Evolutionary conservation across 75 land plant genomes (phyloP).

Genomic region (Pinus tabuliformis): DNA sequence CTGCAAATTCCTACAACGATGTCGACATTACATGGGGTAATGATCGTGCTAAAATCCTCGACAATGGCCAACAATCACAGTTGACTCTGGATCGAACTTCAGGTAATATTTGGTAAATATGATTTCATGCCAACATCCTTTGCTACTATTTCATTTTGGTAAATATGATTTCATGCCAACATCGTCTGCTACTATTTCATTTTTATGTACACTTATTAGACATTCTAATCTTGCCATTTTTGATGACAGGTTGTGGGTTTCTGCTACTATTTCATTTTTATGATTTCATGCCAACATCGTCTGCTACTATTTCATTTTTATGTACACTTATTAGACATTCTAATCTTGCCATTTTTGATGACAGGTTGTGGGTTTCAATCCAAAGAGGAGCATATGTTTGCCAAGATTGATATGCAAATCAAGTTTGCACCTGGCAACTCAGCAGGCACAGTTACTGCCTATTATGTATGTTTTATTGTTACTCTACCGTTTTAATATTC

Average conservation of each 20-base stretch:
- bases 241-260: slow-evolving; percentile 24
- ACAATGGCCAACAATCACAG: no score
- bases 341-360: not conserved
- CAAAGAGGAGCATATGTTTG: slow-evolving; percentile 62
- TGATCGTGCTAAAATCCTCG: no score
- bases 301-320: not conserved
- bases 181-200: not conserved
- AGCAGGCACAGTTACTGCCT: slow-evolving; percentile 66
- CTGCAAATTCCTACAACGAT: no score
- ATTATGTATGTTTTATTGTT: slow-evolving; percentile 29
- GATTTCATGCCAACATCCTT: not conserved
- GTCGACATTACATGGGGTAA: no score
- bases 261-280: no score
- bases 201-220: not conserved
- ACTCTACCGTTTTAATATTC: no score
- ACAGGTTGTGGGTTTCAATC: slow-evolving; percentile 39
- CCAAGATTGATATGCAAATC: slow-evolving; percentile 67
- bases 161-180: not conserved
- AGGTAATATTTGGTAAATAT: no score
- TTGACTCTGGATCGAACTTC: no score
- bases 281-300: no score
- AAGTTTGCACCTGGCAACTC: slow-evolving; percentile 66
- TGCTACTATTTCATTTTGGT: no score
- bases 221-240: not conserved
- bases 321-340: not conserved